Base-by-base conservation (phyloP, 768 basidiomycete genomes). In the Phanerochaete carnosa region DNA sequence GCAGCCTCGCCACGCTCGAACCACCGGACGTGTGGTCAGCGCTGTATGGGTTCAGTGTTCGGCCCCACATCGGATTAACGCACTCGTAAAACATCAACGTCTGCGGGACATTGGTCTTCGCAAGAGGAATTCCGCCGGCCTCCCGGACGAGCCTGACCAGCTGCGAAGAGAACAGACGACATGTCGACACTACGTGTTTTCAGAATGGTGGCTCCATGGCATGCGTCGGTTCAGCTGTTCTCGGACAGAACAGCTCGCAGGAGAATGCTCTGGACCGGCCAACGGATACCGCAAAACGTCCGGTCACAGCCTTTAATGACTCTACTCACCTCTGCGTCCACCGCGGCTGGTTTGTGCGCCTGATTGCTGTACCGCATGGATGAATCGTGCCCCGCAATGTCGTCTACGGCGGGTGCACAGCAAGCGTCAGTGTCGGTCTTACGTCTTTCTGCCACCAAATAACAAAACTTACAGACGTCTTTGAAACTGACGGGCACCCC, bases 51-150 rank as follows among this genome's bases (percentile, higher is more conserved):
- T 94, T 94, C 19, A 77, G 72, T 0, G 89, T 83, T 23, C 83
- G 78, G 0, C 93, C 94, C 78, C 86, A 93, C 15, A 92, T 71
- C 1, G 91, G 90, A 66, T 93, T 96, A 23, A 73, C 74, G 68
- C 92, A 93, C 71, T 95, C 92, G 61, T 91, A 94, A 1, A 89
- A 82, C 59, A 94, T 81, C 82, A 94, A 83, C 0, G 89, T 88
- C 72, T 98, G 94, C 1, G 96, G 93, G 47, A 98, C 84, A 70
- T 98, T 98, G 22, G 95, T 98, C 72, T 89, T 93, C 58, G 85
- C 88, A 60, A 94, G 87, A 35, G 91, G 77, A 58, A 97, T 83
- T 22, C 92, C 92, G 11, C 95, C 95, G 28, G 87, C 86, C 4
- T 75, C 75, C 50, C 82, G 79, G 52, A 89, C 77, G 61, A 77